These are phyloP conservation scores for Thermothelomyces thermophilus DNA, from an alignment of 2,329 filamentous ascomycete genomes.

Conservation along the genomic window DNA sequence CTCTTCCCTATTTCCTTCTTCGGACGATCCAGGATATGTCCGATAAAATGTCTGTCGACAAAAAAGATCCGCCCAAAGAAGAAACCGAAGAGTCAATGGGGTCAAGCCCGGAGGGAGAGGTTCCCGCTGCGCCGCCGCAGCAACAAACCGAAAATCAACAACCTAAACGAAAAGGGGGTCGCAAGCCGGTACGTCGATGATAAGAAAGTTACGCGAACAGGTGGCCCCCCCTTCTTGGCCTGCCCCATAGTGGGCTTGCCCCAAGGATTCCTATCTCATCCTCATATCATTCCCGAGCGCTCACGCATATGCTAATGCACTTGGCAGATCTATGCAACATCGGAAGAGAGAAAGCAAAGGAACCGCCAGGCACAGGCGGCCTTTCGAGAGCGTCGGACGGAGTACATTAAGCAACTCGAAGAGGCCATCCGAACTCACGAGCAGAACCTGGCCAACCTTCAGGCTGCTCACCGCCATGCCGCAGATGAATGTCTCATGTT, in stretches of 20 bases:
- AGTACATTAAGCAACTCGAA: constrained; percentile 99
- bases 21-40: constrained; percentile 46
- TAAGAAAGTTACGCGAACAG: constrained; percentile 5
- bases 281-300: neutral
- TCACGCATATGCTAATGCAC: constrained; percentile 15
- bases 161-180: constrained; percentile 93
- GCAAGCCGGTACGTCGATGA: constrained; percentile 74
- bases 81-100: constrained; percentile 56
- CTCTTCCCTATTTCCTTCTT: neutral
- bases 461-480: constrained; percentile 88
- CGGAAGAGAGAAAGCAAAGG: constrained; percentile 94
- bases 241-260: neutral
- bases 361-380: constrained; percentile 96
- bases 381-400: constrained; percentile 90
- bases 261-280: constrained; percentile 9
- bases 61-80: constrained; percentile 50
- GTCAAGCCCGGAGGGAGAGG: constrained; percentile 54
- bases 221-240: constrained; percentile 1
- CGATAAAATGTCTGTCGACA: constrained; percentile 62
- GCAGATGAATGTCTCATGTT: constrained; percentile 98
- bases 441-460: constrained; percentile 83
- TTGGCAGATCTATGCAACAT: constrained; percentile 88
- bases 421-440: constrained; percentile 97
- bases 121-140: constrained; percentile 32
- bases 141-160: constrained; percentile 50